A percentile compares a stretch with the other conserved stretches of the same genome.
Conservation (phyloP, 139 green algal species). For the Volvox africanus region DNA sequence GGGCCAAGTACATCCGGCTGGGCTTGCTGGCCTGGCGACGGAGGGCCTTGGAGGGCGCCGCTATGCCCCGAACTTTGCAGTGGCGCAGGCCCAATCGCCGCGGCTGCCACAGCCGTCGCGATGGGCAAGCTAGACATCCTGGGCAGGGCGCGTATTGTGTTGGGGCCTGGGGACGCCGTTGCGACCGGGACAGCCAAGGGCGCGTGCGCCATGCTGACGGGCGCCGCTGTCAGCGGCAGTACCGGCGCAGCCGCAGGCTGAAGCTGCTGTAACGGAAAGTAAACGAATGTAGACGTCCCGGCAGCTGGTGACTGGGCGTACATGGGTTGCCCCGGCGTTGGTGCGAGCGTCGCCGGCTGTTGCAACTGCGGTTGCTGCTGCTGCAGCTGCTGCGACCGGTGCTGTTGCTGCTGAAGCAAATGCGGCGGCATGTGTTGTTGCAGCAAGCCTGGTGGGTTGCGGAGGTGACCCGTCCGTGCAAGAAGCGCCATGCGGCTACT, state of each 20-base stretch:
- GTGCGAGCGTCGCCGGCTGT: not conserved
- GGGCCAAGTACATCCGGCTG: not conserved
- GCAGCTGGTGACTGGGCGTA: not conserved
- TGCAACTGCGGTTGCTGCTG: slow-evolving; percentile 27
- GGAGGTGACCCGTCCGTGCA: slow-evolving; percentile 15
- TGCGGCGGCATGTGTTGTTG: slow-evolving; percentile 20
- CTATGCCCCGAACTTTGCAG: not conserved
- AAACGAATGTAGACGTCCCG: not conserved
- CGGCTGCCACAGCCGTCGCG: not conserved
- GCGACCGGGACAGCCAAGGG: not conserved
- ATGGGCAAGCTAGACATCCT: not conserved
- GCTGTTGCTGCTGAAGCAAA: slow-evolving; percentile 13
- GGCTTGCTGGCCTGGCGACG: not conserved
- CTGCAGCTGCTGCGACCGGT: slow-evolving; percentile 9
- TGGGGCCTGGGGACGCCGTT: not conserved
- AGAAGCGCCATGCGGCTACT: slow-evolving; percentile 6
- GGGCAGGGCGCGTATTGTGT: not conserved
- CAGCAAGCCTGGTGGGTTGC: slow-evolving; percentile 2
- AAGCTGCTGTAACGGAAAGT: slow-evolving; percentile 29
- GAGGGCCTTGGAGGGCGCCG: not conserved
- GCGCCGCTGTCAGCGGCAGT: not conserved
- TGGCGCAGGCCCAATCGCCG: not conserved
- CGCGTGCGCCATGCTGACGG: not conserved
- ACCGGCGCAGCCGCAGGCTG: not conserved
- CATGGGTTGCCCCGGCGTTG: not conserved